These are phyloP conservation scores for Circinella umbellata DNA, from an alignment of 371 early-diverging fungal species.

Conservation along the genomic window DNA sequence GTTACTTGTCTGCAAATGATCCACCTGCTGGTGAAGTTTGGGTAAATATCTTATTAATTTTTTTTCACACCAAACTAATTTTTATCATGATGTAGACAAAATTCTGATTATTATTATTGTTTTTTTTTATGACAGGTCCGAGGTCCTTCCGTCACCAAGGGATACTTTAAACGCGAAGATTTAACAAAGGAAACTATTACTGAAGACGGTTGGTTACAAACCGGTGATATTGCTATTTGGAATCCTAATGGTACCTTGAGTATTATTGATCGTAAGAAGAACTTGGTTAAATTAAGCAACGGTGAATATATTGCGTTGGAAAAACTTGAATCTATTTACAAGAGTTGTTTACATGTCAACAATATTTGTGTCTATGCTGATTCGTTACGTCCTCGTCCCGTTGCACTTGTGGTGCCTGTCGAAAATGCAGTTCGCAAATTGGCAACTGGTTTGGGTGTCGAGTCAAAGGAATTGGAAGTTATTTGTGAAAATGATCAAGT, in stretches of 20 bases:
- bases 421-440: constrained; percentile 52
- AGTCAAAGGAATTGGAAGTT: constrained; percentile 33
- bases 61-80: too few species aligned
- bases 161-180: constrained; percentile 76
- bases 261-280: constrained; percentile 87
- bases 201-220: constrained; percentile 88
- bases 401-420: constrained; percentile 78
- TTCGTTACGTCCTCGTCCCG: constrained; percentile 63
- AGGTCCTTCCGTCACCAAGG: constrained; percentile 74
- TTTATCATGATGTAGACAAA: too few species aligned
- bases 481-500: constrained; percentile 27
- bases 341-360: constrained; percentile 73
- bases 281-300: constrained; percentile 76
- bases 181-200: constrained; percentile 77
- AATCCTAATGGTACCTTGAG: constrained; percentile 69
- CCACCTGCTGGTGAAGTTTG: constrained; percentile 90
- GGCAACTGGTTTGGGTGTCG: constrained; percentile 32
- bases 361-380: constrained; percentile 92
- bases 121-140: constrained; percentile 34
- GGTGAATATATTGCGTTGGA: constrained; percentile 99
- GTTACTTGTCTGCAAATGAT: constrained; percentile 73
- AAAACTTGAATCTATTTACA: constrained; percentile 95
- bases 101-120: background rate
- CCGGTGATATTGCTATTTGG: constrained; percentile 93
- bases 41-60: constrained; percentile 37